phyloP scores from a whole-genome alignment of 306 rosid genomes.

The Arachis hypogaea region DNA sequence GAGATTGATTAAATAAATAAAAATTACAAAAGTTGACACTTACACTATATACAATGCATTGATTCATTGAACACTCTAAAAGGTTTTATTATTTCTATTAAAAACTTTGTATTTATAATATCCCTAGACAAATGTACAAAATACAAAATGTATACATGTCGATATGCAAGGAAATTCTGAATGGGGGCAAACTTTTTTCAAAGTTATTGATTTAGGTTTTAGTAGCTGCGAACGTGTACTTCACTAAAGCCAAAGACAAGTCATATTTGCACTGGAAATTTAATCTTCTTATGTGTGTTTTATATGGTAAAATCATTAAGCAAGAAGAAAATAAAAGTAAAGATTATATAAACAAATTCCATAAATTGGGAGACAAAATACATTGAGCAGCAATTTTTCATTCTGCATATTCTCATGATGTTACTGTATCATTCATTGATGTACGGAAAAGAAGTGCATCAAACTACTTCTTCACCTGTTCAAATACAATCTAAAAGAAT shows the following conservation, averaged over 20 bases:
- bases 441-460: too few relatives aligned
- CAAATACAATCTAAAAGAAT: neutral
- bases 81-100: too few relatives aligned
- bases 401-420: neutral
- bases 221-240: neutral
- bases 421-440: neutral
- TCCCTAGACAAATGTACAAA: too few relatives aligned
- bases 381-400: neutral
- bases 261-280: neutral
- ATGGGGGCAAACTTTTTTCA: neutral
- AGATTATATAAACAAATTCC: neutral
- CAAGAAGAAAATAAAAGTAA: too few relatives aligned
- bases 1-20: too few relatives aligned
- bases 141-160: neutral
- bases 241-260: neutral
- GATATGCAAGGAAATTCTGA: neutral
- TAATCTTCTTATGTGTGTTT: neutral
- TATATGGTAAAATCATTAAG: neutral
- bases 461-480: too few relatives aligned
- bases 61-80: too few relatives aligned
- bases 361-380: neutral
- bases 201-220: neutral
- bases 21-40: too few relatives aligned
- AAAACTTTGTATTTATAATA: too few relatives aligned
- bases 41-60: too few relatives aligned